A percentile compares a stretch with the other conserved stretches of the same genome.
These are phyloP conservation scores for Medicago lupulina DNA, from an alignment of 306 rosid species.

Conservation along the genomic window DNA sequence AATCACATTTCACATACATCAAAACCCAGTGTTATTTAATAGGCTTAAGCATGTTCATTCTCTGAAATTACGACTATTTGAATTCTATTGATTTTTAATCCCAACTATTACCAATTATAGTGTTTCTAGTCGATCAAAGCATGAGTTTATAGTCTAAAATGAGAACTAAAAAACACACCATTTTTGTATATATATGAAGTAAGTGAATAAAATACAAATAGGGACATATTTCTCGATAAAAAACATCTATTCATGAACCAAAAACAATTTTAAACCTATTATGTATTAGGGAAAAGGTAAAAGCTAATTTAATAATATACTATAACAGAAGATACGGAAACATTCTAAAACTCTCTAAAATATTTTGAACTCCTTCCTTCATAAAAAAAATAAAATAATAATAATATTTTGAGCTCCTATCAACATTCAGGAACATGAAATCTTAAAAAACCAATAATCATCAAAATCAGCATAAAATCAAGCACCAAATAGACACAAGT, in stretches of 20 bases:
- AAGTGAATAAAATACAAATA: not conserved
- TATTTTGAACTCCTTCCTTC: constrained; percentile 4
- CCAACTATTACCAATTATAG: not conserved
- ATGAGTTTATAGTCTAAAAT: not conserved
- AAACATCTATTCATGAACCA: not conserved
- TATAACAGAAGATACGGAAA: constrained; percentile 18
- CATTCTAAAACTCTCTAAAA: constrained; percentile 6
- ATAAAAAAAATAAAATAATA: too few species aligned
- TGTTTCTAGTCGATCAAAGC: not conserved
- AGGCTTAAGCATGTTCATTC: not conserved
- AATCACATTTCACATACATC: constrained; percentile 12
- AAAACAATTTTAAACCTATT: not conserved
- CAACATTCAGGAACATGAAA: constrained; percentile 10
- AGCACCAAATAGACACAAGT: constrained; percentile 24
- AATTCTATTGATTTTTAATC: not conserved
- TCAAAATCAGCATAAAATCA: constrained; percentile 17
- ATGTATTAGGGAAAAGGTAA: constrained; percentile 4
- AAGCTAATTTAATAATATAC: constrained; percentile 8
- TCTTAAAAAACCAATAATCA: constrained; percentile 4
- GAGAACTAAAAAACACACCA: not conserved
- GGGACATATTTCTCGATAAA: not conserved
- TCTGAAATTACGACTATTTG: not conserved
- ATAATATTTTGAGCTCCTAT: constrained; percentile 10
- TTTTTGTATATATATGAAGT: not conserved
- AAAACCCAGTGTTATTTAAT: constrained; percentile 15